Conservation (phyloP, 139 green algal genomes). For the Volvox reticuliferus region DNA sequence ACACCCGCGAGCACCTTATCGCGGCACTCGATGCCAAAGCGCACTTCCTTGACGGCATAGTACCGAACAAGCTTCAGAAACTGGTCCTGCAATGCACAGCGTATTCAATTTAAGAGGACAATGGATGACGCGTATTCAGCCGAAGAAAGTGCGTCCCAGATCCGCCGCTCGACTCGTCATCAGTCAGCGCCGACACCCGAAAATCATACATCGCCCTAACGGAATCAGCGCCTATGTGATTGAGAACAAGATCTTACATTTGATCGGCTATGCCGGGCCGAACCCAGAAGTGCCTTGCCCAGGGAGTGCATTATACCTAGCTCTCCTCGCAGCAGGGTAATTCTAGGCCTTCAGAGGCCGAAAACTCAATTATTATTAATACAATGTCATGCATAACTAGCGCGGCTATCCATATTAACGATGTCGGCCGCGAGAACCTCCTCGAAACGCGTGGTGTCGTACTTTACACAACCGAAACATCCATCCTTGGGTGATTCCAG, state of each 20-base stretch:
- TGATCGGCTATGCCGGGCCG: background rate
- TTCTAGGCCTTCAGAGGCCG: background rate
- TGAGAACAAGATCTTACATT: conserved; percentile 6
- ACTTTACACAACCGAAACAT: background rate
- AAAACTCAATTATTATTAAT: background rate
- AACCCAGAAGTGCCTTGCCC: conserved; percentile 39
- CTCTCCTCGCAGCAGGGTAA: background rate
- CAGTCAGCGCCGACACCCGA: conserved; percentile 23
- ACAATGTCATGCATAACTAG: background rate
- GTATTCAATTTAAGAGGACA: background rate
- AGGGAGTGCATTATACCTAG: conserved; percentile 40
- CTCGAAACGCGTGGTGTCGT: conserved; percentile 14
- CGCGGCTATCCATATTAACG: background rate
- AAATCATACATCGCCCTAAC: background rate
- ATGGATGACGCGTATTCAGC: background rate
- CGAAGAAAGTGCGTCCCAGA: background rate
- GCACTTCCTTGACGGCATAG: conserved; percentile 96
- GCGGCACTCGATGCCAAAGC: conserved; percentile 95
- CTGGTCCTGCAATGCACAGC: conserved; percentile 13
- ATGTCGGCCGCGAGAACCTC: conserved; percentile 18
- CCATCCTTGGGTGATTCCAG: background rate
- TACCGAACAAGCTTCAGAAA: conserved; percentile 60
- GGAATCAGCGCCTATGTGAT: background rate
- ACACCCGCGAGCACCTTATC: conserved; percentile 91
- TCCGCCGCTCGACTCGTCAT: conserved; percentile 10